Base-by-base conservation (phyloP, 805 yeast genomes). In the Yarrowia keelungensis region DNA sequence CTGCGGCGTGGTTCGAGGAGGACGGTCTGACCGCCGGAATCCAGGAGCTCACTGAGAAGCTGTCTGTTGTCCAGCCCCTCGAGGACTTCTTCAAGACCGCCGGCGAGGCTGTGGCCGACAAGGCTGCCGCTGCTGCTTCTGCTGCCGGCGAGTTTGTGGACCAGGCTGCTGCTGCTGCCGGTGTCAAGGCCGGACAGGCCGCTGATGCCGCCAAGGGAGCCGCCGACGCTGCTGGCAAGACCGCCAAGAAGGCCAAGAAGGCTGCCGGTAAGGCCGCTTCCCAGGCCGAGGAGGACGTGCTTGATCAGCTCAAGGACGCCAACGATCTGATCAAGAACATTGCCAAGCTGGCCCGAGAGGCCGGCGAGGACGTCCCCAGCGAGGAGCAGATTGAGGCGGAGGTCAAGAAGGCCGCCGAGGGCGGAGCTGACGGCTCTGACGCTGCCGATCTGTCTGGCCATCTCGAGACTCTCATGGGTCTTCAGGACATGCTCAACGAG, bases 1-100 rank as follows among this genome's bases (percentile, higher is more conserved):
- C 89, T 5, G 78, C 90, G 56, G 94, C 89, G 70, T 91, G 97
- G 97, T 79, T 92, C 46, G 97, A 91, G 62, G 86, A 85, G 73
- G 92, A 87, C 16, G 83, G 91, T 45, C 89, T 85, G 67, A 81
- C 79, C 26, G 84, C 90, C 1, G 71, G 47, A 12, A 62, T 62
- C 1, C 16, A 47, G 47, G 67, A 47, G 56, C 56, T 62, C 46
- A 47, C 54, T 32, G 67, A 62, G 56, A 62, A 62, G 47, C 39
- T 62, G 16, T 15, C 39, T 15, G 56, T 26, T 5, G 67, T 62
- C 11, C 36, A 38, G 45, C 45, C 54, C 9, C 56, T 47, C 26
- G 67, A 62, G 56, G 54, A 47, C n/a, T 47, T 62, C 12, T 62
- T 62, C 67, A 49, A 47, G 45, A 36, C 56, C 7, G 46, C 54